Evolutionary conservation across 192 early-diverging fungal genomes (phyloP).

Genomic region (Cladochytrium replicatum): DNA sequence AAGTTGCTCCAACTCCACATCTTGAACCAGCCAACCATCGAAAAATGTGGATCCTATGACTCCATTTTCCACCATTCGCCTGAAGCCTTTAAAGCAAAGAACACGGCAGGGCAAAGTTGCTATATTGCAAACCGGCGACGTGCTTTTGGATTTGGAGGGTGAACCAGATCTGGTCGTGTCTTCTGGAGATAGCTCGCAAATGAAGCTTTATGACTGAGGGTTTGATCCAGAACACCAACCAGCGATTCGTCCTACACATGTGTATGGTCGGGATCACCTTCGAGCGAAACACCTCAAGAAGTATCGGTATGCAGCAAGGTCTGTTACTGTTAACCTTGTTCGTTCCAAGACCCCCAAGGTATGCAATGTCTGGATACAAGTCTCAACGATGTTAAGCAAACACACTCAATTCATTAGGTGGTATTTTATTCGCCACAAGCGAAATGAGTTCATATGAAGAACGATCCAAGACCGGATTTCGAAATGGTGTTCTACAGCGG

Average conservation of each 20-base stretch:
- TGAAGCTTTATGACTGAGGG: too few species aligned
- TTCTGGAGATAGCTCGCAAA: too few species aligned
- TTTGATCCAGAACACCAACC: too few species aligned
- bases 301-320: slow-evolving; percentile 32
- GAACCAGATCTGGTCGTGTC: slow-evolving; percentile 30
- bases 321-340: slow-evolving; percentile 49
- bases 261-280: too few species aligned
- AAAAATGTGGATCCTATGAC: too few species aligned
- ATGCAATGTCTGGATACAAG: not conserved
- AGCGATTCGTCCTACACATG: too few species aligned
- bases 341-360: slow-evolving; percentile 50
- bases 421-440: slow-evolving; percentile 65
- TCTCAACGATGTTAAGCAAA: too few species aligned
- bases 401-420: slow-evolving; percentile 36
- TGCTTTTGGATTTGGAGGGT: slow-evolving; percentile 33
- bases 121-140: slow-evolving; percentile 21
- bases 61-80: slow-evolving; percentile 32
- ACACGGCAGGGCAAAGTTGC: slow-evolving; percentile 38
- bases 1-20: too few species aligned
- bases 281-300: too few species aligned
- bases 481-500: slow-evolving; percentile 57
- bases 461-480: slow-evolving; percentile 51
- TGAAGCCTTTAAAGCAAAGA: slow-evolving; percentile 36
- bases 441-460: slow-evolving; percentile 56
- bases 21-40: too few species aligned